phyloP scores from a whole-genome alignment of 495 filamentous ascomycete genomes.

The Penicillium bovifimosum region DNA sequence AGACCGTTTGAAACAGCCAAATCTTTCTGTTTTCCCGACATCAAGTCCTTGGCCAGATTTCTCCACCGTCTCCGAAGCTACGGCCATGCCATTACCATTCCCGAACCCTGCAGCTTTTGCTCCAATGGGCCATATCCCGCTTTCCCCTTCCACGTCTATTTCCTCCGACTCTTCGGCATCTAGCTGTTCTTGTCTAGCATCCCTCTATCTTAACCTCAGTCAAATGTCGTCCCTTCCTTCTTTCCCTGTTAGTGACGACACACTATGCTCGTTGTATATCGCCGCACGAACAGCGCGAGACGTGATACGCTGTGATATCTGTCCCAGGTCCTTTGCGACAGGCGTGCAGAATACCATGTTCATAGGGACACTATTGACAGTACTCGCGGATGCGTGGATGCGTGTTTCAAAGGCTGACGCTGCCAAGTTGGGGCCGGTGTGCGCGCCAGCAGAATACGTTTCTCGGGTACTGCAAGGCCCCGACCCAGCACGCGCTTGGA shows the following conservation, averaged over 20 bases:
- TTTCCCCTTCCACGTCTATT: constrained; percentile 22
- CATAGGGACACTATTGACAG: constrained; percentile 57
- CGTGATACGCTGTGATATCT: constrained; percentile 54
- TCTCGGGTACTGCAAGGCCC: constrained; percentile 21
- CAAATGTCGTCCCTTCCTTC: constrained; percentile 39
- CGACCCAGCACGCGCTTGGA: constrained; percentile 30
- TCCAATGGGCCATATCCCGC: constrained; percentile 20
- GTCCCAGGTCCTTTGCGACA: constrained; percentile 44
- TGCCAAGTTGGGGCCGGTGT: constrained; percentile 31
- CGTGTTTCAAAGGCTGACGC: constrained; percentile 34
- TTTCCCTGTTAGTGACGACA: constrained; percentile 40
- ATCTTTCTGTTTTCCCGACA: constrained; percentile 26
- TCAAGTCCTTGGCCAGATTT: constrained; percentile 43
- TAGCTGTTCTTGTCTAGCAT: constrained; percentile 42
- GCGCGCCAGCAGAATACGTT: constrained; percentile 30
- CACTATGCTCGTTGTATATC: constrained; percentile 52
- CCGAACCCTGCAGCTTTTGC: constrained; percentile 22
- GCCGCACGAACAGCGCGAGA: constrained; percentile 51
- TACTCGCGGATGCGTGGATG: constrained; percentile 54
- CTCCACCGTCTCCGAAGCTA: constrained; percentile 34
- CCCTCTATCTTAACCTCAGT: constrained; percentile 43
- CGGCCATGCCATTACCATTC: constrained; percentile 32
- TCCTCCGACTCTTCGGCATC: constrained; percentile 17
- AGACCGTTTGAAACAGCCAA: constrained; percentile 20
- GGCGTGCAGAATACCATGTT: constrained; percentile 62